phyloP scores from a whole-genome alignment of 345 rosid genomes.

The Microthlaspi erraticum region DNA sequence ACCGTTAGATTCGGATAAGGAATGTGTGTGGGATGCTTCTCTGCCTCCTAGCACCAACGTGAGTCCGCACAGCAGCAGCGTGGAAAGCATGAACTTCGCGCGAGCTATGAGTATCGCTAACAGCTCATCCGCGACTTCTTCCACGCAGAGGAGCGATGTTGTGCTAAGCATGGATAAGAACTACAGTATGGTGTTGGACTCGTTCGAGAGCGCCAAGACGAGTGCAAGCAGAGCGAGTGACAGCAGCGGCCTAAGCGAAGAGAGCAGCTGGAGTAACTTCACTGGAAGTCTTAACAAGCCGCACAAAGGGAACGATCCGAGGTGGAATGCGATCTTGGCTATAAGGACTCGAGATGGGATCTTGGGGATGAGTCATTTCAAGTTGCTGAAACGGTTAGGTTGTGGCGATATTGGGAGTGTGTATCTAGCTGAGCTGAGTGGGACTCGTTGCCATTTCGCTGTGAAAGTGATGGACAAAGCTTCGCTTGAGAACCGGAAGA shows the following conservation, averaged over 20 bases:
- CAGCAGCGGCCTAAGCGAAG: conserved; percentile 90
- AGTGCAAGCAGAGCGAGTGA: conserved; percentile 84
- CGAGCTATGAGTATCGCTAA: conserved; percentile 86
- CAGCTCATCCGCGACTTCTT: conserved; percentile 57
- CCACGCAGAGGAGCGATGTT: conserved; percentile 73
- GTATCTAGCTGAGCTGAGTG: conserved; percentile 89
- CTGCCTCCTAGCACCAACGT: conserved; percentile 91
- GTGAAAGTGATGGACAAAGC: conserved; percentile 99
- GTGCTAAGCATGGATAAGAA: conserved; percentile 71
- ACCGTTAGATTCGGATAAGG: conserved; percentile 77
- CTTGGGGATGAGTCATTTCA: conserved; percentile 94
- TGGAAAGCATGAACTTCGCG: conserved; percentile 71
- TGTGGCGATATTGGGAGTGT: conserved; percentile 99
- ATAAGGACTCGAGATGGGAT: conserved; percentile 84
- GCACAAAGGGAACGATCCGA: conserved; percentile 96
- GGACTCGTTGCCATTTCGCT: conserved; percentile 89
- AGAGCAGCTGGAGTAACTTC: conserved; percentile 94
- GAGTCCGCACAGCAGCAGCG: conserved; percentile 90
- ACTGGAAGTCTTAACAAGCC: conserved; percentile 92
- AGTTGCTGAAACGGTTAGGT: conserved; percentile 88
- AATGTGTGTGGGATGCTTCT: conserved; percentile 97
- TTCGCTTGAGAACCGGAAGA: conserved; percentile 92
- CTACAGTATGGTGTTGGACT: conserved; percentile 61
- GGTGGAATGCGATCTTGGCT: conserved; percentile 96
- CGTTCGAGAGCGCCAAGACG: conserved; percentile 83